Evolutionary conservation across 2,329 filamentous ascomycete genomes (phyloP), one percentile per base, ranked within the genome.

Genomic region (Trichoderma asperellum): DNA sequence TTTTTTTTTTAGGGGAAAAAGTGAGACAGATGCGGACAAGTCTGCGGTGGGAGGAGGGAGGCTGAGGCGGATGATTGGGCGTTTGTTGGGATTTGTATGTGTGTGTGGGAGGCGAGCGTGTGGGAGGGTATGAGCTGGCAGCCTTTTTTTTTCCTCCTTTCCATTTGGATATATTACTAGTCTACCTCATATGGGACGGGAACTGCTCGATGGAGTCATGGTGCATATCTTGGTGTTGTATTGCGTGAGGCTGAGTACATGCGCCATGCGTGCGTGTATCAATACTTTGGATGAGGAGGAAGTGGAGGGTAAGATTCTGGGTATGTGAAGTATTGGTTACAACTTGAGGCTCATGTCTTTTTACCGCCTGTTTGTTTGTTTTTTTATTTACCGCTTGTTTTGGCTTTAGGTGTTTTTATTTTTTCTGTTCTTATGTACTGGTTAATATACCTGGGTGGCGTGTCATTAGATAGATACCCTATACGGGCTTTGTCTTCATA

Each of bases 111-210:
- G 27, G 53, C n/a, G 16, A 56, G 16, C 10, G 55, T 58, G 32
- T 24, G 11, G 55, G 55, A 58, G 55, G 55, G 55, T 35, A 21
- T 58, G 55, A 35, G 55, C 18, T 58, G 55, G 55, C 55, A 58
- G 47, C 21, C 21, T 35, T 43, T 40, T 21, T 24, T 18, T 40
- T n/a, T 35, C 11, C 11, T 35, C 3, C 11, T 43, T 4, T 16
- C 2, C 32, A 5, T 8, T 32, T 32, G 5, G 32, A 32, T 35
- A 35, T 57, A 32, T 2, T 32, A 7, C 24, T 24, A 24, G 24
- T 24, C 24, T 24, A 24, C 24, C 24, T 37, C 1, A 14, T 11
- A 12, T 57, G 8, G 27, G 14, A 16, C 5, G 53, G 53, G 27
- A 14, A 29, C 24, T 21, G 57, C 16, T 59, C n/a, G n/a, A 21